These are phyloP conservation scores for Closterium sp. DNA, from an alignment of 139 green algal species.

Conservation along the genomic window DNA sequence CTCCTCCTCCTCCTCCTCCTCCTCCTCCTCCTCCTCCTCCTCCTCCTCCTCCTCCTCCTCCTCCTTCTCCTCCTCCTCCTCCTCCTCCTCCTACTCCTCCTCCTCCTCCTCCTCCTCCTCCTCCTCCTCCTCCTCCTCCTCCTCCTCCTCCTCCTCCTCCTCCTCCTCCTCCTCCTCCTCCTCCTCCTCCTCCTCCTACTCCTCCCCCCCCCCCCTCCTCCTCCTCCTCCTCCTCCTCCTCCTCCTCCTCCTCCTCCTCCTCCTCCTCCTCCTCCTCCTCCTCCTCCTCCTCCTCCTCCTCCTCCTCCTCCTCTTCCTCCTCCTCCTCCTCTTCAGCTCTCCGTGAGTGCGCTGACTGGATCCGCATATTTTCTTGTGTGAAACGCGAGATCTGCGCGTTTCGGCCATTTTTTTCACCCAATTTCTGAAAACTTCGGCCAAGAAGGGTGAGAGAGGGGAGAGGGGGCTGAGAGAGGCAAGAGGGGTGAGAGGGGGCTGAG, in stretches of 20 bases:
- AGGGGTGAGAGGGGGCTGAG: too few species aligned
- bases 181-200: too few species aligned
- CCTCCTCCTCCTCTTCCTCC: neutral
- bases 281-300: neutral
- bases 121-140: neutral
- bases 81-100: too few species aligned
- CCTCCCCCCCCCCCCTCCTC: neutral
- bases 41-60: neutral
- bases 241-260: neutral
- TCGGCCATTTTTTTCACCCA: too few species aligned
- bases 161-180: neutral
- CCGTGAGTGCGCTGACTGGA: neutral
- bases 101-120: constrained; percentile 4
- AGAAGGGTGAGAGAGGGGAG: neutral
- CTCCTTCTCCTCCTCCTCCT: neutral
- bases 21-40: neutral
- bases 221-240: neutral
- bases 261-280: neutral
- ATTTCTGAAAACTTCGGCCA: too few species aligned
- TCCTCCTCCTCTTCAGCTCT: too few species aligned
- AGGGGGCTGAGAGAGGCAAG: too few species aligned
- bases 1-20: neutral
- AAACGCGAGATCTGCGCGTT: too few species aligned
- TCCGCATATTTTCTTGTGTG: too few species aligned
- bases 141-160: neutral